phyloP scores from a whole-genome alignment of 257 asterid genomes.

The Solanum okadae region DNA sequence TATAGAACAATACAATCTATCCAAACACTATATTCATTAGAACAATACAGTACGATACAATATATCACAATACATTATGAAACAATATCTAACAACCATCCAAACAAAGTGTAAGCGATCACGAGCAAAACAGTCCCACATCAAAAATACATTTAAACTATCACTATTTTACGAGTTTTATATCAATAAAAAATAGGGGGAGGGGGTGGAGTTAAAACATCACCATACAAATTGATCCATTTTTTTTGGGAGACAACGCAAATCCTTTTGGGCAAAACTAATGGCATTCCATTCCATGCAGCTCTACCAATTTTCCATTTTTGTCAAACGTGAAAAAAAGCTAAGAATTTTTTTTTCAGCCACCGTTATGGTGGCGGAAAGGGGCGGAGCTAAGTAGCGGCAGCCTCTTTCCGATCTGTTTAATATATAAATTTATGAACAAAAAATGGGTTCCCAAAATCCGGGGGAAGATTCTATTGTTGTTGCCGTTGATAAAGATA shows the following conservation, averaged over 20 bases:
- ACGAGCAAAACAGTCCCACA: not conserved
- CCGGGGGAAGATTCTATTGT: conserved; percentile 14
- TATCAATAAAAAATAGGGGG: not conserved
- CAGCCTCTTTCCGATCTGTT: not conserved
- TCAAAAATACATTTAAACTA: not conserved
- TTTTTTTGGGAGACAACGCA: not conserved
- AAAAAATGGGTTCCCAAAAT: not conserved
- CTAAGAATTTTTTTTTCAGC: not conserved
- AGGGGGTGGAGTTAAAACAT: not conserved
- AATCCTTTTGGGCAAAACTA: not conserved
- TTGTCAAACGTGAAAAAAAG: not conserved
- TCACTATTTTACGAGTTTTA: not conserved
- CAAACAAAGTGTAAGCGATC: not conserved
- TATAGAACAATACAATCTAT: too few species aligned
- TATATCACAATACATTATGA: too few species aligned
- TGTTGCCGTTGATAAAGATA: conserved; percentile 59
- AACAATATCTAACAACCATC: too few species aligned
- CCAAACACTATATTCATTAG: not conserved
- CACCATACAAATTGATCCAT: not conserved
- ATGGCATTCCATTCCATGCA: not conserved
- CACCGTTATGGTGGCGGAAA: conserved; percentile 2
- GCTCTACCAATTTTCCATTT: not conserved
- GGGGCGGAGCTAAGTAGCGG: not conserved
- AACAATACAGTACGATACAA: not conserved
- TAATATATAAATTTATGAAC: not conserved